Conservation (phyloP, 2,329 filamentous ascomycete species). For the Thelonectria olida region DNA sequence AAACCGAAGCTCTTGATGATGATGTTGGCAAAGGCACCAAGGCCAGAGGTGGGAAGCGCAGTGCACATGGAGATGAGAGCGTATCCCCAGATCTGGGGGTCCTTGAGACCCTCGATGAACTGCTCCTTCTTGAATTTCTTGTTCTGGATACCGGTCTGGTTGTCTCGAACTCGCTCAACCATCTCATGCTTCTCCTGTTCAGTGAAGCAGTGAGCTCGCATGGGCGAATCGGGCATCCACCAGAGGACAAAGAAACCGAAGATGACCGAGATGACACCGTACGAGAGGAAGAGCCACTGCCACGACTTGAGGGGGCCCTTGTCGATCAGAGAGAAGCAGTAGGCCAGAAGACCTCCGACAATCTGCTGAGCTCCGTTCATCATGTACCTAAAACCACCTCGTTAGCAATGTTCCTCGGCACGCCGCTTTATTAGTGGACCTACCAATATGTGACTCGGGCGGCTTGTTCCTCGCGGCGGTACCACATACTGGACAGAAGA, state of each 20-base stretch:
- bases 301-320: slow-evolving; percentile 66
- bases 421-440: not conserved
- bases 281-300: slow-evolving; percentile 75
- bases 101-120: slow-evolving; percentile 61
- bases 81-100: slow-evolving; percentile 75
- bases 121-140: slow-evolving; percentile 57
- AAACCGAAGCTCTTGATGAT: slow-evolving; percentile 78
- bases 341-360: slow-evolving; percentile 75
- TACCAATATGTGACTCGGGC: slow-evolving; percentile 74
- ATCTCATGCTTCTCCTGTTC: slow-evolving; percentile 73
- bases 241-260: slow-evolving; percentile 72
- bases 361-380: slow-evolving; percentile 81
- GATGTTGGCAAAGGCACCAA: slow-evolving; percentile 78
- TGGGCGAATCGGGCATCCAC: slow-evolving; percentile 75
- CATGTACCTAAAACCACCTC: slow-evolving; percentile 61
- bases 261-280: slow-evolving; percentile 69
- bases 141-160: slow-evolving; percentile 71
- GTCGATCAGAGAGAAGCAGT: slow-evolving; percentile 66
- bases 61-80: slow-evolving; percentile 74
- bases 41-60: slow-evolving; percentile 76
- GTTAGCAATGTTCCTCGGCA: not conserved
- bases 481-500: slow-evolving; percentile 75
- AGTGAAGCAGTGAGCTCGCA: slow-evolving; percentile 75
- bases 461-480: slow-evolving; percentile 74
- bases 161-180: slow-evolving; percentile 67